Percentiles rank a stretch among this genome's conserved stretches.
phyloP scores from a whole-genome alignment of 768 basidiomycete species.

The Grammothele lineata region DNA sequence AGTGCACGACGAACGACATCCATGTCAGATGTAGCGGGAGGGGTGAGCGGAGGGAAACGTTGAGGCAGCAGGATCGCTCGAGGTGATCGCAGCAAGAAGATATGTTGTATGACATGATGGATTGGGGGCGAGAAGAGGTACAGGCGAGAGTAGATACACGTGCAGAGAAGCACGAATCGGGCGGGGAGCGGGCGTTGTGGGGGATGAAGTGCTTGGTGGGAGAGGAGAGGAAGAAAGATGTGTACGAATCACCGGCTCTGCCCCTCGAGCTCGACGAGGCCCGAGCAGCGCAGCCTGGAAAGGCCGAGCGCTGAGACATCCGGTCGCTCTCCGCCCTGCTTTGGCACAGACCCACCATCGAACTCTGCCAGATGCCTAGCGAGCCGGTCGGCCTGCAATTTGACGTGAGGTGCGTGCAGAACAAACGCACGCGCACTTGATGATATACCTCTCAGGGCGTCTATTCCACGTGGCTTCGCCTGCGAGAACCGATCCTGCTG shows the following conservation, averaged over 20 bases:
- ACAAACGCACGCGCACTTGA: too few species aligned
- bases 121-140: too few species aligned
- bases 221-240: background rate
- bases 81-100: too few species aligned
- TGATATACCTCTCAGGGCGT: too few species aligned
- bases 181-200: background rate
- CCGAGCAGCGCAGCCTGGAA: conserved; percentile 6
- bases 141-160: too few species aligned
- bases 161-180: background rate
- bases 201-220: background rate
- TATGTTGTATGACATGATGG: too few species aligned
- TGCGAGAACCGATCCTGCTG: too few species aligned
- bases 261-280: conserved; percentile 8
- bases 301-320: conserved; percentile 21
- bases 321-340: conserved; percentile 19
- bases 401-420: conserved; percentile 20
- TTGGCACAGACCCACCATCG: conserved; percentile 20
- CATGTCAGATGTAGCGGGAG: too few species aligned
- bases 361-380: background rate
- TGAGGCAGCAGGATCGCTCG: too few species aligned
- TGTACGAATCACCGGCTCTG: conserved; percentile 23
- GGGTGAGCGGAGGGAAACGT: too few species aligned
- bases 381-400: conserved; percentile 17
- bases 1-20: too few species aligned
- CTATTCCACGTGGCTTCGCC: too few species aligned